Conservation (phyloP, 306 rosid species). For the Quercus cerris region DNA sequence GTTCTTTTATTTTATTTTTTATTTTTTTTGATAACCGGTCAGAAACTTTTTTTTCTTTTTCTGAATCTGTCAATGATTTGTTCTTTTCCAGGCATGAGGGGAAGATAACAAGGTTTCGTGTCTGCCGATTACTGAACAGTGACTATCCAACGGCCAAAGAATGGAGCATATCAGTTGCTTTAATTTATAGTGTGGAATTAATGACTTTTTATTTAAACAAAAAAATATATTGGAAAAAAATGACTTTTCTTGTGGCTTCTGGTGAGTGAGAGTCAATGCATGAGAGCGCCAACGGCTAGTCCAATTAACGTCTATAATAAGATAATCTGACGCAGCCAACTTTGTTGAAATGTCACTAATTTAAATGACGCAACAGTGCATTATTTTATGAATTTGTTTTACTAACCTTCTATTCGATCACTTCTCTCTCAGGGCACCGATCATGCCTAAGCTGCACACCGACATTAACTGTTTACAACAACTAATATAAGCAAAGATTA, state of each 20-base stretch:
- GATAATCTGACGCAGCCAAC: background rate
- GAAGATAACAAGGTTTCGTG: background rate
- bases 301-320: constrained; percentile 1
- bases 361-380: background rate
- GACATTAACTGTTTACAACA: no score
- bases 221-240: background rate
- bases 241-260: background rate
- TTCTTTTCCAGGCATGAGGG: background rate
- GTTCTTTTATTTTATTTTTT: background rate
- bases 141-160: background rate
- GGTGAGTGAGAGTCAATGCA: background rate
- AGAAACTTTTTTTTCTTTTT: no score
- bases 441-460: no score
- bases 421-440: no score
- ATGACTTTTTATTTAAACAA: no score
- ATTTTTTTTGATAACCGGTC: no score
- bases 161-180: background rate
- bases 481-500: no score
- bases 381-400: background rate
- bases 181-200: no score
- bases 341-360: background rate
- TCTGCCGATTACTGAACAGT: background rate
- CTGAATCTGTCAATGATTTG: background rate
- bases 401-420: no score
- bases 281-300: background rate